These are phyloP conservation scores for Volvariella surrecta DNA, from an alignment of 1,284 basidiomycete genomes.

Conservation along the genomic window DNA sequence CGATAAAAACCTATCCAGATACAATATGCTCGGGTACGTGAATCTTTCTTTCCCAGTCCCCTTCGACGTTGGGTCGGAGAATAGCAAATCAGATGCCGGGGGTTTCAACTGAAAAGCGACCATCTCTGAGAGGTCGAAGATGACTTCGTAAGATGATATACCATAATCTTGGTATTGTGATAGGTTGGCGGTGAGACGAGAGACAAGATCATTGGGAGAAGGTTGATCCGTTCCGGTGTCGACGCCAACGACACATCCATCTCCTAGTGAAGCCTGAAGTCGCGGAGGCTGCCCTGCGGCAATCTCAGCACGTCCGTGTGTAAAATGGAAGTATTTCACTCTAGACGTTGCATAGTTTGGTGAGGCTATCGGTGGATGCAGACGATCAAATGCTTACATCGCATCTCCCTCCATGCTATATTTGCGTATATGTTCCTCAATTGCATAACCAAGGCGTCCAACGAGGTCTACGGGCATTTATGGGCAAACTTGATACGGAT, in stretches of 20 bases:
- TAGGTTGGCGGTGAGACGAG: conserved; percentile 44
- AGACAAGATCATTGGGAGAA: conserved; percentile 50
- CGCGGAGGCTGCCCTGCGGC: conserved; percentile 14
- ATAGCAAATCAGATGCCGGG: conserved; percentile 14
- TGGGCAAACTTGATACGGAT: background rate
- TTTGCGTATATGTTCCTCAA: conserved; percentile 28
- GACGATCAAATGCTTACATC: conserved; percentile 13
- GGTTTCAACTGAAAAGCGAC: conserved; percentile 58
- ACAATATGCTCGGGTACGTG: conserved; percentile 53
- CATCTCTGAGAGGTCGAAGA: conserved; percentile 51
- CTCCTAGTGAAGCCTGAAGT: conserved; percentile 12
- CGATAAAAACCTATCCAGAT: conserved; percentile 61
- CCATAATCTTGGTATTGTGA: conserved; percentile 20
- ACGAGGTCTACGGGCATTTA: conserved; percentile 21
- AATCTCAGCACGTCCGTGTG: conserved; percentile 21
- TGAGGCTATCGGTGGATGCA: background rate
- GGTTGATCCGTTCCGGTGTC: conserved; percentile 21
- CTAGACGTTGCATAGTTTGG: conserved; percentile 16
- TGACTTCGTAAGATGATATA: conserved; percentile 38
- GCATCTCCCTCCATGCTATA: conserved; percentile 17
- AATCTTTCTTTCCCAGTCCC: too few species aligned
- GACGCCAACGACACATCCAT: conserved; percentile 26
- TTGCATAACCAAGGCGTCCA: conserved; percentile 15
- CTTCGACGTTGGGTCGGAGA: conserved; percentile 7
- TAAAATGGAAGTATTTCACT: too few species aligned